Evolutionary conservation across 2,329 filamentous ascomycete species (phyloP).

Genomic region (Hypoxylon sp.): DNA sequence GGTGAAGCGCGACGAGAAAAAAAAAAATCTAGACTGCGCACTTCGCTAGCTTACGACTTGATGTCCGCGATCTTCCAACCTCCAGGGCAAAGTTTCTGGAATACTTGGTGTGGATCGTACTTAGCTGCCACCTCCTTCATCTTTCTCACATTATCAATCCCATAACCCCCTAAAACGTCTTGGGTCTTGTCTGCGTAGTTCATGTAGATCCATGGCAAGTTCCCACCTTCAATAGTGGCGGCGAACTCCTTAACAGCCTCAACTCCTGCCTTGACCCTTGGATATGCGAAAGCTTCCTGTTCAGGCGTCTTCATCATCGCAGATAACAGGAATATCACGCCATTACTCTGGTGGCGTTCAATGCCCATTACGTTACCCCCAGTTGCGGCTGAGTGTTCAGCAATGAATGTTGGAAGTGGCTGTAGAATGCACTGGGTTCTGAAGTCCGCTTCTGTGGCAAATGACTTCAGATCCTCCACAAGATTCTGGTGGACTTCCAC

Average conservation of each 20-base stretch:
- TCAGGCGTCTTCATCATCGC: background rate
- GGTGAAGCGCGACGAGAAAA: too few species aligned
- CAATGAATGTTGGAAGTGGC: background rate
- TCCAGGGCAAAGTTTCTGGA: conserved; percentile 41
- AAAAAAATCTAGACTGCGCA: too few species aligned
- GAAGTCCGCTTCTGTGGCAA: background rate
- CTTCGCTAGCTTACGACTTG: background rate
- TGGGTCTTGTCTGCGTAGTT: conserved; percentile 52
- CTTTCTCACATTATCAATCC: conserved; percentile 45
- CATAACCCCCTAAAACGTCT: conserved; percentile 48
- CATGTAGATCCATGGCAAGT: conserved; percentile 1
- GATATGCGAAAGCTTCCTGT: background rate
- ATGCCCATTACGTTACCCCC: conserved; percentile 5
- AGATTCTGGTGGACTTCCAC: conserved; percentile 3
- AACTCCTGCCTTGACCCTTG: background rate
- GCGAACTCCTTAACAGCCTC: conserved; percentile 5
- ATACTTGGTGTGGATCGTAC: conserved; percentile 50
- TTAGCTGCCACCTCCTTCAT: conserved; percentile 53
- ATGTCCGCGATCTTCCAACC: conserved; percentile 21
- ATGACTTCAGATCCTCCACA: background rate
- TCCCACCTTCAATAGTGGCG: background rate
- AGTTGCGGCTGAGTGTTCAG: background rate
- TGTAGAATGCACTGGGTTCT: background rate
- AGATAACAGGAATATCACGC: background rate
- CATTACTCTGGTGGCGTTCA: background rate